A percentile compares a stretch with the other conserved stretches of the same genome.
These are phyloP conservation scores for Xylaria sp. DNA, from an alignment of 495 filamentous ascomycete genomes.

Conservation along the genomic window DNA sequence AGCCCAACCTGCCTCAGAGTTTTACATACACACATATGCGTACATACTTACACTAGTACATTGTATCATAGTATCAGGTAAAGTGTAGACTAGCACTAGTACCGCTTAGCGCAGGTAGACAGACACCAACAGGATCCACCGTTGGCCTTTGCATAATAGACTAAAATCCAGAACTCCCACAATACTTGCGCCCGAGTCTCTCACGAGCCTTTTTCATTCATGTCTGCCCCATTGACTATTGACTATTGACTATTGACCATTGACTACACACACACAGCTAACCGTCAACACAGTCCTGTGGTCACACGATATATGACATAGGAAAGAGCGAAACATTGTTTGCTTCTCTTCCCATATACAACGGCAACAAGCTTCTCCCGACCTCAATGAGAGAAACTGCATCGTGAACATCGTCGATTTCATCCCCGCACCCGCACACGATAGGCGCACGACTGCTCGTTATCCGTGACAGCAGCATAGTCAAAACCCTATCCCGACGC, in stretches of 20 bases:
- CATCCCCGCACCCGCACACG: not conserved
- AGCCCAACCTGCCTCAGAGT: slow-evolving; percentile 1
- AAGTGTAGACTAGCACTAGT: not conserved
- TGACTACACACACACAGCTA: not conserved
- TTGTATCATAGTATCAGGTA: not conserved
- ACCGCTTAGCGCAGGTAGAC: not conserved
- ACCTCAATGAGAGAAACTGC: not conserved
- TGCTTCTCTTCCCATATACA: not conserved
- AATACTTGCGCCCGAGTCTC: slow-evolving; percentile 2
- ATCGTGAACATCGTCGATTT: not conserved
- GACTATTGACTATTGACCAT: not conserved
- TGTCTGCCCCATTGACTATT: not conserved
- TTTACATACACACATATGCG: no score
- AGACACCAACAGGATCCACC: not conserved
- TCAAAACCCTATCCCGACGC: slow-evolving; percentile 15
- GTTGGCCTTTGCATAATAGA: not conserved
- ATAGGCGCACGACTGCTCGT: slow-evolving; percentile 23
- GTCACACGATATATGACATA: slow-evolving; percentile 22
- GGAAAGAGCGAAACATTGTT: not conserved
- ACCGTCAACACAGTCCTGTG: not conserved
- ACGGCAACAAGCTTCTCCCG: not conserved
- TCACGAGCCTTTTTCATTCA: not conserved
- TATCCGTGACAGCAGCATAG: slow-evolving; percentile 27
- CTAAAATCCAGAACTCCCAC: slow-evolving; percentile 14
- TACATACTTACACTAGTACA: no score